Percentiles rank a stretch among this genome's conserved stretches.
Evolutionary conservation across 148 eudicot genomes (phyloP).

Genomic region (Beta vulgaris): DNA sequence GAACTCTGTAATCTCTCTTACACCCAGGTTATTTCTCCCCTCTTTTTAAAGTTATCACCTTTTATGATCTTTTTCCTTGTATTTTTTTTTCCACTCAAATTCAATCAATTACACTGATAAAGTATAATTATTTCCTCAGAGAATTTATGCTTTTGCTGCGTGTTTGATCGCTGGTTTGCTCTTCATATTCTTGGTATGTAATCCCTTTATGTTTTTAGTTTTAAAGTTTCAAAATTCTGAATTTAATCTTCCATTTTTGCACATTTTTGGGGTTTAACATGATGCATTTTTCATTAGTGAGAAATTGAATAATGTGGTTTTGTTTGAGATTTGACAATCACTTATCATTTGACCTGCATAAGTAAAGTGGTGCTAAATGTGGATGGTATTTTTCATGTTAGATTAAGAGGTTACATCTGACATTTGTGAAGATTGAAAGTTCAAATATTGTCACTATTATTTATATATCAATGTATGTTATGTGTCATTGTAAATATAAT

Average conservation of each 20-base stretch:
- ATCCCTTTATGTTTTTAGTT: not conserved
- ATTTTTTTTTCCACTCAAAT: not conserved
- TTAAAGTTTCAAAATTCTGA: not conserved
- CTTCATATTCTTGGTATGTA: conserved; percentile 51
- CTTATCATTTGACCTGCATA: not conserved
- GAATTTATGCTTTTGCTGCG: conserved; percentile 65
- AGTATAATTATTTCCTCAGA: conserved; percentile 31
- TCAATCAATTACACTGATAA: not conserved
- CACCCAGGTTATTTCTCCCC: conserved; percentile 40
- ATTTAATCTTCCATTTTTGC: not conserved
- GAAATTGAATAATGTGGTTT: not conserved
- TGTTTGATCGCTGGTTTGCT: conserved; percentile 47
- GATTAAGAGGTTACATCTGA: too few relatives aligned
- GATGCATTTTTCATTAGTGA: not conserved
- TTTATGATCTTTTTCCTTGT: not conserved
- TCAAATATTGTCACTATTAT: too few relatives aligned
- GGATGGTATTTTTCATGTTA: too few relatives aligned
- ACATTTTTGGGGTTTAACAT: not conserved
- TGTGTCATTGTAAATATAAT: too few relatives aligned
- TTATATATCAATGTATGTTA: too few relatives aligned
- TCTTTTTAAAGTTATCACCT: not conserved
- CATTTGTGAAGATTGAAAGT: too few relatives aligned
- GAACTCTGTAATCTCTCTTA: conserved; percentile 51
- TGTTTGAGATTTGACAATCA: not conserved
- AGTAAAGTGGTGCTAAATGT: too few relatives aligned